Evolutionary conservation across 2,329 filamentous ascomycete genomes (phyloP).

Genomic region (Cadophora sp.): DNA sequence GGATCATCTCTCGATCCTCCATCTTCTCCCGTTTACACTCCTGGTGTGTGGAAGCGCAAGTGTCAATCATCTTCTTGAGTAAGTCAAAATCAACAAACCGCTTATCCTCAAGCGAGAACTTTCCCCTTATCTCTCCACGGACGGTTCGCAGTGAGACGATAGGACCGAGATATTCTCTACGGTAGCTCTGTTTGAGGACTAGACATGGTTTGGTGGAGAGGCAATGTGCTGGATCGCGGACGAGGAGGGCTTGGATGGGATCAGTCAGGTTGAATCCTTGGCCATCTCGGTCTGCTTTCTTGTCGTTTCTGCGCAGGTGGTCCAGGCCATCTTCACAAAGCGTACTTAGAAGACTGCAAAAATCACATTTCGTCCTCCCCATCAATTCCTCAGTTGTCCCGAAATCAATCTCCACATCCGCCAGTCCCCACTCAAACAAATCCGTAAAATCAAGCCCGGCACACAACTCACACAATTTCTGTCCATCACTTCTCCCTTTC

Average conservation of each 20-base stretch:
- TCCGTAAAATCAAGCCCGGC: slow-evolving; percentile 3
- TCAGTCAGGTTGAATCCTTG: background rate
- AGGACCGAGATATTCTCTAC: slow-evolving; percentile 12
- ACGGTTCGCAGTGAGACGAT: slow-evolving; percentile 8
- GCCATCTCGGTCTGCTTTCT: background rate
- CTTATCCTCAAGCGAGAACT: background rate
- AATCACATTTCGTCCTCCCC: background rate
- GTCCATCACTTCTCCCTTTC: background rate
- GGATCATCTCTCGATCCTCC: background rate
- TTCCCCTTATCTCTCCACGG: background rate
- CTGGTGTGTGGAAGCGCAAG: background rate
- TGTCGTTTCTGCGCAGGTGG: background rate
- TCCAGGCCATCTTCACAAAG: slow-evolving; percentile 11
- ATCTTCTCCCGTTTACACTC: background rate
- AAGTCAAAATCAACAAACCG: background rate
- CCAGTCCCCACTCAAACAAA: slow-evolving; percentile 12
- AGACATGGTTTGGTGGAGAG: slow-evolving; percentile 6
- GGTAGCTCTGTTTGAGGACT: slow-evolving; percentile 6
- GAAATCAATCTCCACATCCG: slow-evolving; percentile 12
- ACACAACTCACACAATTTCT: slow-evolving; percentile 1
- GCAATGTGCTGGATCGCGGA: background rate
- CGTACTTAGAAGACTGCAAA: background rate
- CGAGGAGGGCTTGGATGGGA: background rate
- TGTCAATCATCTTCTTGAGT: background rate
- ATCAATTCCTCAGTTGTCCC: background rate